Percentiles rank a stretch among this genome's conserved stretches.
Conservation (phyloP, 345 rosid genomes). For the Eucalyptus paniculata region DNA sequence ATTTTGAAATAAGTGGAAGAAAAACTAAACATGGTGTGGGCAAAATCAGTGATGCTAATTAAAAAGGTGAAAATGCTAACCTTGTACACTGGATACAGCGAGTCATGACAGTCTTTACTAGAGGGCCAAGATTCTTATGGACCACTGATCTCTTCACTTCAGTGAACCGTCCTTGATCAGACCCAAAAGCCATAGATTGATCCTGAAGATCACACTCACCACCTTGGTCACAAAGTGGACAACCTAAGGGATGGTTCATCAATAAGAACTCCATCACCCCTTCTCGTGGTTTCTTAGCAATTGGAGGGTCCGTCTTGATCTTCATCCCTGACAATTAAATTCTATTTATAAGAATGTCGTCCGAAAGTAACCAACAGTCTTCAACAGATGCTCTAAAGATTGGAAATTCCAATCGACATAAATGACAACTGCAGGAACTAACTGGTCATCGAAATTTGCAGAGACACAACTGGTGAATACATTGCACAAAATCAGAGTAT, state of each 20-base stretch:
- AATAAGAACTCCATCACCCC: constrained; percentile 97
- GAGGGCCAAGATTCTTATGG: constrained; percentile 95
- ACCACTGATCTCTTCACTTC: constrained; percentile 97
- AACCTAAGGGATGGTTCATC: constrained; percentile 96
- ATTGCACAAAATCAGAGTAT: neutral
- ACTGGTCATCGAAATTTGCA: neutral
- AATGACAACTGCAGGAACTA: neutral
- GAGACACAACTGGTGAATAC: neutral
- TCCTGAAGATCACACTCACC: constrained; percentile 99
- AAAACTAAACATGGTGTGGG: neutral
- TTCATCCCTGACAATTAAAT: constrained; percentile 66
- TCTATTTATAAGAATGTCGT: neutral
- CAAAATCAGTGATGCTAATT: neutral
- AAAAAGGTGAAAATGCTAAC: constrained; percentile 10
- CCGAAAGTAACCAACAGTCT: neutral
- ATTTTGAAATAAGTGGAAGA: neutral
- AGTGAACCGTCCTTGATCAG: constrained; percentile 93
- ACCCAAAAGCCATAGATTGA: constrained; percentile 99
- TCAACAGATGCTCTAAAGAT: neutral
- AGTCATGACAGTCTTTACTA: constrained; percentile 99
- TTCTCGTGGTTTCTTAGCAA: constrained; percentile 94
- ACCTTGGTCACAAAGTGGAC: constrained; percentile 98
- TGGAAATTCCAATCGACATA: neutral
- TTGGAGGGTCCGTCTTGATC: constrained; percentile 87
- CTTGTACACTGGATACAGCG: constrained; percentile 98